Conservation (phyloP, 2,329 filamentous ascomycete species). For the Grosmannia huntii region DNA sequence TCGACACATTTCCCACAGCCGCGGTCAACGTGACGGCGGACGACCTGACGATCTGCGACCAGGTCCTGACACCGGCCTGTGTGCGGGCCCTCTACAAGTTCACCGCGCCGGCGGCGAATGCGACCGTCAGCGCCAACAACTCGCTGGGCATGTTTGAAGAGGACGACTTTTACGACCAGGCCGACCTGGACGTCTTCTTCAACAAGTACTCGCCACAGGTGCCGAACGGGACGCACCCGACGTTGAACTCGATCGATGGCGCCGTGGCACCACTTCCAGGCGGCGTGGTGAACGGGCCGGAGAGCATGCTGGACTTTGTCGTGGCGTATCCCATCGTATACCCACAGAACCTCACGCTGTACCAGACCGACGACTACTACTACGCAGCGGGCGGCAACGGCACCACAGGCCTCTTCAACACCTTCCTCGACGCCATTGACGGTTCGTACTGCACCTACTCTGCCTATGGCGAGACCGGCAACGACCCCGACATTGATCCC, state of each 20-base stretch:
- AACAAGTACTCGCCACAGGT: conserved; percentile 9
- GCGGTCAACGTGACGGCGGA: neutral
- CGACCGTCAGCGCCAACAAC: neutral
- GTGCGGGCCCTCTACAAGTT: conserved; percentile 27
- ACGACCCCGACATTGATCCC: conserved; percentile 29
- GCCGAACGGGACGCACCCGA: conserved; percentile 31
- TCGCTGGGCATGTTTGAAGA: conserved; percentile 14
- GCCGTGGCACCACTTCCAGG: conserved; percentile 15
- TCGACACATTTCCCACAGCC: neutral
- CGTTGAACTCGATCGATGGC: conserved; percentile 18
- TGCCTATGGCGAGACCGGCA: conserved; percentile 31
- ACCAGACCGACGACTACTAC: conserved; percentile 15
- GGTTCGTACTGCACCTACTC: conserved; percentile 34
- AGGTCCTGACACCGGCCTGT: conserved; percentile 42
- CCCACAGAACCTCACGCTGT: conserved; percentile 27
- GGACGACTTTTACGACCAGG: conserved; percentile 12
- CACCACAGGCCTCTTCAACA: conserved; percentile 12
- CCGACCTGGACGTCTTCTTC: conserved; percentile 12
- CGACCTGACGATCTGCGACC: conserved; percentile 30
- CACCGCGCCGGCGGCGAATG: conserved; percentile 1
- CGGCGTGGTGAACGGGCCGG: conserved; percentile 20
- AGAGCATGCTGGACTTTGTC: conserved; percentile 31
- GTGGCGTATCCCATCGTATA: conserved; percentile 33
- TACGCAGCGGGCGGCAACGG: conserved; percentile 1
- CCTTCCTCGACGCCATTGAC: conserved; percentile 33